phyloP scores from a whole-genome alignment of 495 filamentous ascomycete genomes.

The Penicillium argentinense region DNA sequence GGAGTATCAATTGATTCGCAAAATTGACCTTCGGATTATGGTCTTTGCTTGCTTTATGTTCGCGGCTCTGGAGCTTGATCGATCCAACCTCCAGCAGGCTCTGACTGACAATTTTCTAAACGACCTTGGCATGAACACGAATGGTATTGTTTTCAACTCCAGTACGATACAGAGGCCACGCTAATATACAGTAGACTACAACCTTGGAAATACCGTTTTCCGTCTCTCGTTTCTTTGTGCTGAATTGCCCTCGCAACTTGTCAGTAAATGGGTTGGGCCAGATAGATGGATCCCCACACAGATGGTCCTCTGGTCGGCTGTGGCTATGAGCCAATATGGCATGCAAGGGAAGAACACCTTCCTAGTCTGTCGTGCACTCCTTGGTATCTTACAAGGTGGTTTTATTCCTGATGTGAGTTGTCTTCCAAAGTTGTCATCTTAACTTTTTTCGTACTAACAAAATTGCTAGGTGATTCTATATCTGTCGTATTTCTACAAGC shows the following conservation, averaged over 20 bases:
- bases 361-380: conserved; percentile 56
- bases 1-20: conserved; percentile 35
- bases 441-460: not conserved
- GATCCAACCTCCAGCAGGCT: conserved; percentile 44
- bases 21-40: conserved; percentile 53
- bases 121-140: conserved; percentile 52
- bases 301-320: conserved; percentile 31
- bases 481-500: conserved; percentile 71
- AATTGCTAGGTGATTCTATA: conserved; percentile 45
- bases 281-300: conserved; percentile 33
- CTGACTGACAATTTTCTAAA: conserved; percentile 50
- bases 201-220: conserved; percentile 24
- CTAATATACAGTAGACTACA: conserved; percentile 6
- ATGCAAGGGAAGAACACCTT: conserved; percentile 56
- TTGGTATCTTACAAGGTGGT: conserved; percentile 62
- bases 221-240: conserved; percentile 8
- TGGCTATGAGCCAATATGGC: conserved; percentile 27
- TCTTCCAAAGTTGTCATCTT: too few relatives aligned
- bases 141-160: conserved; percentile 27
- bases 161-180: not conserved
- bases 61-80: conserved; percentile 69
- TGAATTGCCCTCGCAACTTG: conserved; percentile 33
- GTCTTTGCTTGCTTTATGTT: conserved; percentile 68
- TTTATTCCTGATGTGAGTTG: too few relatives aligned
- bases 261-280: conserved; percentile 13